Conservation (phyloP, 164 flowering plant species). For the Warburgia ugandensis region DNA sequence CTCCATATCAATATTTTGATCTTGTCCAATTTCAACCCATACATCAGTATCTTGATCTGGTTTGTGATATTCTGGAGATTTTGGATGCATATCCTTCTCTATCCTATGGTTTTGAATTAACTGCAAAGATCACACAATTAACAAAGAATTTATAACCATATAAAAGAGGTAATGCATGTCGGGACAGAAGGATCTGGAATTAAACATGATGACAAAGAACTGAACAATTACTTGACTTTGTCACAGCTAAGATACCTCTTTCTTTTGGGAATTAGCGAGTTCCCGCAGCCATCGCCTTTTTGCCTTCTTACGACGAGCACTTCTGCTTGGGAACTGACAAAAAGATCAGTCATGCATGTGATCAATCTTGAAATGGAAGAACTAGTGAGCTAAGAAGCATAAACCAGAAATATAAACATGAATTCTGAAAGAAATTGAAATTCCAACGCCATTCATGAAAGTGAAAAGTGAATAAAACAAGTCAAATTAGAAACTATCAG, state of each 20-base stretch:
- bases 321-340: slow-evolving; percentile 67
- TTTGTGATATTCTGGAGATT: slow-evolving; percentile 20
- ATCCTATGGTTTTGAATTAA: slow-evolving; percentile 19
- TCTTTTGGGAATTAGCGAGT: slow-evolving; percentile 28
- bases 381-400: not conserved
- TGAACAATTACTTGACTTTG: not conserved
- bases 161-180: not conserved
- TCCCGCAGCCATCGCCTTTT: slow-evolving; percentile 68
- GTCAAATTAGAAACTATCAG: not conserved
- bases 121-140: slow-evolving; percentile 19
- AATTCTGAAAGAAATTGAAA: not conserved
- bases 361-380: slow-evolving; percentile 1
- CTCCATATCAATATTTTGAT: slow-evolving; percentile 22
- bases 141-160: not conserved
- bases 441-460: too few species aligned
- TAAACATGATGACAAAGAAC: not conserved
- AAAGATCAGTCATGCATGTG: slow-evolving; percentile 10
- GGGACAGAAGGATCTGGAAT: not conserved
- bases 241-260: slow-evolving; percentile 28
- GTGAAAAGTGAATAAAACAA: not conserved
- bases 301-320: slow-evolving; percentile 77
- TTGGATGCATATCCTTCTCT: slow-evolving; percentile 8
- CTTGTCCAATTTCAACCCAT: slow-evolving; percentile 37
- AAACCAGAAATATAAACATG: not conserved
- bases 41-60: slow-evolving; percentile 23